Evolutionary conservation across 176 grass and related monocot genomes (phyloP), one percentile per base, ranked within the genome.

Genomic region (Oryza brachyantha): DNA sequence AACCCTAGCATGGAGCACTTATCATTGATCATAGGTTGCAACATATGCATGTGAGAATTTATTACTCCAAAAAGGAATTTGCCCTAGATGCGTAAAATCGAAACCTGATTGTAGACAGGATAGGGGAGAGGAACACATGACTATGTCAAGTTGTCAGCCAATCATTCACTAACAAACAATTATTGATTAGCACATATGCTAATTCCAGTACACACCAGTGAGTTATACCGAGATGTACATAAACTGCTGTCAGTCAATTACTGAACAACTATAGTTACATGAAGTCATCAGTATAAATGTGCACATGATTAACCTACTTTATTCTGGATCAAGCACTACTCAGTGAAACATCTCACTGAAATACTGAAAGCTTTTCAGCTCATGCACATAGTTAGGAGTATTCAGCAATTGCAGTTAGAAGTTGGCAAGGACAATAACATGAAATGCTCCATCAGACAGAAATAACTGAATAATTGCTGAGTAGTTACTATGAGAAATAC

Each of bases 121-220:
- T 36, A 65, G 10, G 32, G 16, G 10, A 27, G 7, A 72, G 22
- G 45, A 58, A 58, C 27, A 65, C 57, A 64, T 79, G 24, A 13
- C 19, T 40, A 25, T 42, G 22, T 17, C 24, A 83, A 41, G 16
- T 7, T 37, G 39, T 28, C 32, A 73, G 50, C 5, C 4, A 80
- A 70, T 80, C 76, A 73, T n/a, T 38, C 34, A 66, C 10, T 43
- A 41, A 14, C 21, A n/a, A n/a, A 73, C 55, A 72, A 57, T 58
- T 72, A 34, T 66, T 61, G n/a, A 7, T 36, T 28, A 38, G 21
- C n/a, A 62, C 63, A 21, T 76, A 43, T 37, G 35, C 22, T 45
- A 21, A 43, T 28, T 58, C 35, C 31, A 35, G 13, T 13, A 70
- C 25, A 70, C 24, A 68, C 16, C 43, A 62, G 5, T 62, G 55